Evolutionary conservation across 2,329 filamentous ascomycete species (phyloP), one percentile per base, ranked within the genome.

Genomic region (Botrytis fabae): DNA sequence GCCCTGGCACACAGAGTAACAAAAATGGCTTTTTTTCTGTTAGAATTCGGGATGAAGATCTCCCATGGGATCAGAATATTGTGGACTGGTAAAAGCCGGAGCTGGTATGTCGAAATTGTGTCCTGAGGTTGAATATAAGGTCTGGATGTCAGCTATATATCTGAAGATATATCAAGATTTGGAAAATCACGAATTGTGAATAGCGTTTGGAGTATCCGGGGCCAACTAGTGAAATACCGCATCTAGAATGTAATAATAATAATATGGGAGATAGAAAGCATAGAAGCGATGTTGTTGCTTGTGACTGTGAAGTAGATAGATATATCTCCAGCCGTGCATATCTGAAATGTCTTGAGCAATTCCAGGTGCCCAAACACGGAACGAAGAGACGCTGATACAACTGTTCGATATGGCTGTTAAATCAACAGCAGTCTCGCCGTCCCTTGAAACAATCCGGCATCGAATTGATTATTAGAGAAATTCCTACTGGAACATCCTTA

Each of bases 41-140:
- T 4, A 16, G 59, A 8, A 68, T 75, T 22, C n/a, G 28, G 1
- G 70, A 74, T 25, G 65, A 64, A 22, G 72, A 75, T 40, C 54
- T 74, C n/a, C 72, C 74, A n/a, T 75, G 74, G 69, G 48, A 65
- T 57, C 66, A 3, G 25, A n/a, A 18, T 7, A 48, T 10, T 16
- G 38, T 65, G 8, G 60, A 65, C 12, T 71, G 60, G 60, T 71
- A 14, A 57, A 65, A 35, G 0, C 22, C 14, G 22, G 9, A 57
- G 35, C 42, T 2, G 3, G 25, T 6, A n/a, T 51, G 7, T 38
- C 35, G 35, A 7, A 6, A 38, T 38, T 38, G 8, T 38, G 7
- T 38, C 35, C 35, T 38, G 7, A 38, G 38, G 38, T 9, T 38
- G 38, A 38, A 38, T 38, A 25, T 2, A 60, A 2, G 5, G 32